phyloP scores from a whole-genome alignment of 768 basidiomycete species.

The Pholiota conissans region DNA sequence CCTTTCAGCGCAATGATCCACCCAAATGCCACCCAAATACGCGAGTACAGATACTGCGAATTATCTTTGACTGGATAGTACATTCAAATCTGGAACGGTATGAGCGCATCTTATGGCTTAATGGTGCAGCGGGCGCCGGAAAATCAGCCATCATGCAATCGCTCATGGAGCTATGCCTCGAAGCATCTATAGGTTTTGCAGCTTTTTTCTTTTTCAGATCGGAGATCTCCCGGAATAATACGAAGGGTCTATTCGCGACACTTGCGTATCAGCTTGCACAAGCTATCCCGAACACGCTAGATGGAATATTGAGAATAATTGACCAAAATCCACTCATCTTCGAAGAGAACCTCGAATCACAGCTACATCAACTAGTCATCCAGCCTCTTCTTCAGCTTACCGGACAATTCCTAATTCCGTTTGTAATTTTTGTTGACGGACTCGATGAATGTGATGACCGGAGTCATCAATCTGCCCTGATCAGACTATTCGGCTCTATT shows the following conservation, averaged over 20 bases:
- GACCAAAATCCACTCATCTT: no score
- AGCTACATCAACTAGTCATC: no score
- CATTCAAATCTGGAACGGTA: no score
- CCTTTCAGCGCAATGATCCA: no score
- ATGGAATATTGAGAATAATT: no score
- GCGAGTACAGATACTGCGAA: no score
- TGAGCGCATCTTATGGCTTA: not conserved
- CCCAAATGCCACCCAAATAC: no score
- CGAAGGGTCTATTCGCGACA: not conserved
- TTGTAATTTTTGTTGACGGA: constrained; percentile 1
- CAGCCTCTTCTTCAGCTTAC: not conserved
- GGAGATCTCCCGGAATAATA: not conserved
- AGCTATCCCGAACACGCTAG: not conserved
- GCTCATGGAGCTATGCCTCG: not conserved
- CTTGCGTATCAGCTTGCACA: not conserved
- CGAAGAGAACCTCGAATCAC: no score
- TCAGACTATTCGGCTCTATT: not conserved
- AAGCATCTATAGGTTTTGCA: not conserved
- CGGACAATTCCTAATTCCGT: not conserved
- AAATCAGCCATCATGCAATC: constrained; percentile 3
- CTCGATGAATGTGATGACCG: not conserved
- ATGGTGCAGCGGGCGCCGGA: not conserved
- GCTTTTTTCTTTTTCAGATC: not conserved
- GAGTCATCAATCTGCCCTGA: not conserved
- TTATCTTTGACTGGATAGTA: no score